phyloP scores from a whole-genome alignment of 2,329 filamentous ascomycete species.

The Chaetomiaceae sp. region DNA sequence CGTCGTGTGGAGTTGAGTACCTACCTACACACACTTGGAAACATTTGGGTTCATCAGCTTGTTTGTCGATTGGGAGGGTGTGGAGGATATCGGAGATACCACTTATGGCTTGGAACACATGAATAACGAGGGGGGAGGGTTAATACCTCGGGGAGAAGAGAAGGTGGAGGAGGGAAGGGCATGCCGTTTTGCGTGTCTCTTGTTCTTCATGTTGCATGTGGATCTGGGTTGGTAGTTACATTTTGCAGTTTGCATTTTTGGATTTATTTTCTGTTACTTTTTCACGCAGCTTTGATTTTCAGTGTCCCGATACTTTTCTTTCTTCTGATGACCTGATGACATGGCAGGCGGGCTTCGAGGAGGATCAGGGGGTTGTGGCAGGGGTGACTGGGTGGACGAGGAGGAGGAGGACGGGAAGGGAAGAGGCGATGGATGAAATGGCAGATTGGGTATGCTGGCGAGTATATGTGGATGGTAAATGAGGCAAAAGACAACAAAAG shows the following conservation, averaged over 20 bases:
- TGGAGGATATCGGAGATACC: too few species aligned
- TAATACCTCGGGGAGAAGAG: too few species aligned
- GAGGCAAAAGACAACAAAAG: slow-evolving; percentile 11
- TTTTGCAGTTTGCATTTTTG: neutral
- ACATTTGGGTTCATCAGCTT: too few species aligned
- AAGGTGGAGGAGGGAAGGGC: neutral
- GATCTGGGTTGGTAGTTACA: too few species aligned
- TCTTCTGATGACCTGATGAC: slow-evolving; percentile 8
- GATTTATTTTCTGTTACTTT: neutral
- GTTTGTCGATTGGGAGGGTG: too few species aligned
- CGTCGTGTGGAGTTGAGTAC: too few species aligned
- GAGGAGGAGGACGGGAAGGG: neutral
- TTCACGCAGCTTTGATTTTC: neutral
- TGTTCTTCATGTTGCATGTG: too few species aligned
- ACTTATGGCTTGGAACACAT: too few species aligned
- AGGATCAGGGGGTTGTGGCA: too few species aligned
- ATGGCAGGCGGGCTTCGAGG: too few species aligned
- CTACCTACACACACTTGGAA: too few species aligned
- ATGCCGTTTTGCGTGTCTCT: neutral
- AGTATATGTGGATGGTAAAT: neutral
- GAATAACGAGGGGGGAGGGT: too few species aligned
- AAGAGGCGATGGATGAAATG: neutral
- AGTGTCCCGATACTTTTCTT: neutral
- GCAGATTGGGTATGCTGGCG: slow-evolving; percentile 3
- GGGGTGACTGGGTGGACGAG: neutral